These are phyloP conservation scores for Chamaenerion angustifolium DNA, from an alignment of 345 rosid genomes.

Conservation along the genomic window DNA sequence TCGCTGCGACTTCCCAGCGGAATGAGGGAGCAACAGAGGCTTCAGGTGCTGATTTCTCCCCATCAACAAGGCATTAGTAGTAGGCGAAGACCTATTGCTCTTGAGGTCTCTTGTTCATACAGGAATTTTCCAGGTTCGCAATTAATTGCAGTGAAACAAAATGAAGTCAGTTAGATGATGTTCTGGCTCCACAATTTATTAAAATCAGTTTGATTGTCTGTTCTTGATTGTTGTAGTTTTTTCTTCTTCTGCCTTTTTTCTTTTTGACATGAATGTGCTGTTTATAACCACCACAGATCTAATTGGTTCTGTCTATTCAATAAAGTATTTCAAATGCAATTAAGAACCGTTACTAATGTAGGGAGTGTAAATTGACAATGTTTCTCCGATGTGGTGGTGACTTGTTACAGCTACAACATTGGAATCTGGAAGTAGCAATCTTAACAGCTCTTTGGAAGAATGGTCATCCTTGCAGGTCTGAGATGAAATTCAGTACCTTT, in stretches of 20 bases:
- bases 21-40: conserved; percentile 18
- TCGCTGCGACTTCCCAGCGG: conserved; percentile 21
- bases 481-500: neutral
- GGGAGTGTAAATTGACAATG: neutral
- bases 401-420: conserved; percentile 36
- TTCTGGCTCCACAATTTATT: too few species aligned
- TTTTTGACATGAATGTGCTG: too few species aligned
- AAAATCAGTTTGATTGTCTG: too few species aligned
- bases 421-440: conserved; percentile 27
- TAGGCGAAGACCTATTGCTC: conserved; percentile 14
- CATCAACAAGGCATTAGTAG: conserved; percentile 18
- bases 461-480: conserved; percentile 49
- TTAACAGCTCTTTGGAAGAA: conserved; percentile 30
- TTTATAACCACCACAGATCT: too few species aligned
- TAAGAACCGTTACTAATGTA: too few species aligned
- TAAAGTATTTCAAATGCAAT: too few species aligned
- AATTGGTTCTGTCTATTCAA: too few species aligned
- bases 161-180: too few species aligned
- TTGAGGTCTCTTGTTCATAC: conserved; percentile 30
- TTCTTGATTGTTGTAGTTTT: too few species aligned
- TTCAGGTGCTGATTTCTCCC: conserved; percentile 26
- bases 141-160: neutral
- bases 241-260: too few species aligned
- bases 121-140: conserved; percentile 41
- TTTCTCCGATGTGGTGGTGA: neutral